Percentiles rank a stretch among this genome's conserved stretches.
These are phyloP conservation scores for Aspergillus haitiensis DNA, from an alignment of 495 filamentous ascomycete genomes.

Conservation along the genomic window DNA sequence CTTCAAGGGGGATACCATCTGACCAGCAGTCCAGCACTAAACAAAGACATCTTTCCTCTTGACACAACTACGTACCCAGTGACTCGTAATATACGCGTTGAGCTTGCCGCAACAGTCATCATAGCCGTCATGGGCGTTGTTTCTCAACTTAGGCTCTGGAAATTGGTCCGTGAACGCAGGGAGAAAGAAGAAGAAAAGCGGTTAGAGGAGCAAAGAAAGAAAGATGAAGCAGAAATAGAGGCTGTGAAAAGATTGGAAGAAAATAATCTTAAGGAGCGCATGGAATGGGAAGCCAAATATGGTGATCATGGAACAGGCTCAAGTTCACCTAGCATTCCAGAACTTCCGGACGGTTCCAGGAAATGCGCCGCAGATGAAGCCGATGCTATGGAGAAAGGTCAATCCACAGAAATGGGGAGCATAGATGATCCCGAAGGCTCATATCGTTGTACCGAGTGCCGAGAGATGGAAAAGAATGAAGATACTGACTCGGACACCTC, in stretches of 20 bases:
- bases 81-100: constrained; percentile 82
- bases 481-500: constrained; percentile 22
- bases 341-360: constrained; percentile 33
- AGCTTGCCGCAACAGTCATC: constrained; percentile 76
- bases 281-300: constrained; percentile 79
- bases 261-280: constrained; percentile 63
- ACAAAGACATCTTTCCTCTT: constrained; percentile 75
- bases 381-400: constrained; percentile 31
- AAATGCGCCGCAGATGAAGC: constrained; percentile 23
- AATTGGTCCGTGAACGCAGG: constrained; percentile 73
- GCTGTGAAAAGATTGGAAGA: constrained; percentile 68
- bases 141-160: constrained; percentile 86
- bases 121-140: constrained; percentile 72
- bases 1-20: constrained; percentile 1
- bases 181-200: constrained; percentile 58
- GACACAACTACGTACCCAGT: constrained; percentile 76
- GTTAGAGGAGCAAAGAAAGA: constrained; percentile 55
- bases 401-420: constrained; percentile 41
- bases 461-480: constrained; percentile 28
- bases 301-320: constrained; percentile 40
- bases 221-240: constrained; percentile 70
- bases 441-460: constrained; percentile 28
- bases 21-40: constrained; percentile 56
- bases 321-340: constrained; percentile 27
- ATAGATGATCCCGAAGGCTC: constrained; percentile 28